phyloP scores from a whole-genome alignment of 1,139 yeast genomes.

The Lodderomyces jiufengensis region DNA sequence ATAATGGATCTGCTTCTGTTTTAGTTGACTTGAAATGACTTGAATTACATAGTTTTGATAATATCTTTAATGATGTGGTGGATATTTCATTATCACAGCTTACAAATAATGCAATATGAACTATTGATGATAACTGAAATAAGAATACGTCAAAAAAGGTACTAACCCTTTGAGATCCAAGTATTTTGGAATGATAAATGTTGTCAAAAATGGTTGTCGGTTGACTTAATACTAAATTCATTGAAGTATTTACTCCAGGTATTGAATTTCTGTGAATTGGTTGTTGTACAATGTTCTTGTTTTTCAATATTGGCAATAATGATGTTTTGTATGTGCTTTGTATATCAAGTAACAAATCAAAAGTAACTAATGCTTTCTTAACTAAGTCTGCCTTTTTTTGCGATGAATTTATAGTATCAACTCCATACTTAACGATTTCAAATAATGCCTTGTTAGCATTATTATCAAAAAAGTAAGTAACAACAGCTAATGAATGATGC shows the following conservation, averaged over 20 bases:
- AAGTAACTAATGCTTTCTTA: conserved; percentile 33
- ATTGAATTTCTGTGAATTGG: conserved; percentile 11
- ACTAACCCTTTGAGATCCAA: conserved; percentile 60
- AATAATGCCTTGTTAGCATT: conserved; percentile 56
- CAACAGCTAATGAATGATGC: conserved; percentile 66
- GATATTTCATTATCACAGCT: conserved; percentile 58
- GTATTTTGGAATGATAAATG: conserved; percentile 45
- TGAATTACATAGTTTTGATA: conserved; percentile 50
- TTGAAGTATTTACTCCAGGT: conserved; percentile 24
- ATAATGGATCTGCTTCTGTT: conserved; percentile 32
- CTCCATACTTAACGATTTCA: conserved; percentile 48
- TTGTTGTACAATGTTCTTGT: conserved; percentile 13
- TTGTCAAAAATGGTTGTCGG: conserved; percentile 46
- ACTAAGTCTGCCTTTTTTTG: conserved; percentile 19
- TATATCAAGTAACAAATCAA: conserved; percentile 47
- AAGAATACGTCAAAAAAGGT: conserved; percentile 70
- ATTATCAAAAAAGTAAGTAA: conserved; percentile 61
- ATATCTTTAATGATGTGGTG: conserved; percentile 47
- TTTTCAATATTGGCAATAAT: conserved; percentile 29
- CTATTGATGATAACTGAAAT: conserved; percentile 64
- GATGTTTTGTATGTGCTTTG: conserved; percentile 42
- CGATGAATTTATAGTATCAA: conserved; percentile 48
- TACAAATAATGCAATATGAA: conserved; percentile 67
- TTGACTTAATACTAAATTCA: conserved; percentile 25
- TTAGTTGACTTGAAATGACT: conserved; percentile 38